Conservation (phyloP, 441 rosid genomes). For the Metrosideros polymorpha region DNA sequence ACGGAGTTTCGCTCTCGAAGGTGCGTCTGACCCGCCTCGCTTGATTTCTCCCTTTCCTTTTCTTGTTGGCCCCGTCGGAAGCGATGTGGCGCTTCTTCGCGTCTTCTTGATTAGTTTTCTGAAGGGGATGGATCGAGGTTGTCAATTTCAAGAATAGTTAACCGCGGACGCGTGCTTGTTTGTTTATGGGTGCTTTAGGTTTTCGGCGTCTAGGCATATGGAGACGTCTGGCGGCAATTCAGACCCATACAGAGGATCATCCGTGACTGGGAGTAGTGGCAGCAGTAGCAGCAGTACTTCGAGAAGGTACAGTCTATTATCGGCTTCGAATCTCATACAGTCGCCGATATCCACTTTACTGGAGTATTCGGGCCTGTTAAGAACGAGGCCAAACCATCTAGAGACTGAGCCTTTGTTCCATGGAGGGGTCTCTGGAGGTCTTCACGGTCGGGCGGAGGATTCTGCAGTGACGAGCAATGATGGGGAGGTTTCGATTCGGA, state of each 20-base stretch:
- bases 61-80: not conserved
- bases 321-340: slow-evolving; percentile 79
- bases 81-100: not conserved
- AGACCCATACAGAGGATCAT: slow-evolving; percentile 48
- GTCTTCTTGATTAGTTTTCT: not conserved
- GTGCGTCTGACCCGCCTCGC: slow-evolving; percentile 14
- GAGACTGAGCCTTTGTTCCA: slow-evolving; percentile 45
- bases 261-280: not conserved
- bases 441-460: slow-evolving; percentile 29
- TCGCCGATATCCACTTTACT: slow-evolving; percentile 82
- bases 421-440: slow-evolving; percentile 2
- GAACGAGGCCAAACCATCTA: slow-evolving; percentile 37
- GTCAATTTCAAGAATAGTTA: not conserved
- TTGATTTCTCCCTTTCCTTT: not conserved
- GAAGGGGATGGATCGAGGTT: not conserved
- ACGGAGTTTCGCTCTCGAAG: slow-evolving; percentile 60
- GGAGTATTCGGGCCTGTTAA: slow-evolving; percentile 85
- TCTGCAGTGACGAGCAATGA: slow-evolving; percentile 22
- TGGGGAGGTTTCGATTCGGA: slow-evolving; percentile 94
- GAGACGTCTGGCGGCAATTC: slow-evolving; percentile 54
- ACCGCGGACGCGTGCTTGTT: not conserved
- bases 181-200: slow-evolving; percentile 27
- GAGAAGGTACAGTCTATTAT: slow-evolving; percentile 55
- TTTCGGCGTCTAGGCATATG: slow-evolving; percentile 49
- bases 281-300: slow-evolving; percentile 15